These are phyloP conservation scores for Tolypocladium tundrense DNA, from an alignment of 2,329 filamentous ascomycete species.

Conservation along the genomic window DNA sequence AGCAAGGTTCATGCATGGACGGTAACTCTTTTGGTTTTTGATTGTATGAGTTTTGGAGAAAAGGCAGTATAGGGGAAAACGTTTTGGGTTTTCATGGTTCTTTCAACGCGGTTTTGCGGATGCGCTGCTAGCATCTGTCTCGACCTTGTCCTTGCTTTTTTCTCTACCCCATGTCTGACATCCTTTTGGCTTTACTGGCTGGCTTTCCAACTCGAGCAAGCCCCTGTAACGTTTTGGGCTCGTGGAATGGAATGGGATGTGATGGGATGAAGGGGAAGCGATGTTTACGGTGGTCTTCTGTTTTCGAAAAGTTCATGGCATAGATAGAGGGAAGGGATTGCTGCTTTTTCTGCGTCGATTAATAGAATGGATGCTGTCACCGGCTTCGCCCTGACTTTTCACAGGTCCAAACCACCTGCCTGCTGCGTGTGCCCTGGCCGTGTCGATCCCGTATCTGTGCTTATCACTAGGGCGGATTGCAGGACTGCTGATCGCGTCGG, in stretches of 20 bases:
- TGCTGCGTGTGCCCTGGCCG: not conserved
- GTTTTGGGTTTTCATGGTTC: not conserved
- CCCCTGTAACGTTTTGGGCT: not conserved
- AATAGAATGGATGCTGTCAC: slow-evolving; percentile 8
- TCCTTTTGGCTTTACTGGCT: not conserved
- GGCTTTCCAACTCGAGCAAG: not conserved
- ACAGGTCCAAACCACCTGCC: not conserved
- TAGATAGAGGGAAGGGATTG: slow-evolving; percentile 2
- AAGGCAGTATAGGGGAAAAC: slow-evolving; percentile 1
- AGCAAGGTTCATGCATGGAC: not conserved
- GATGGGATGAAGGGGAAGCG: not conserved
- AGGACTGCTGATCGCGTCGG: not conserved
- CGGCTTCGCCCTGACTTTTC: slow-evolving; percentile 1
- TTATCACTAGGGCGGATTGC: not conserved
- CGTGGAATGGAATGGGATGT: not conserved
- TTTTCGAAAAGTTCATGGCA: slow-evolving; percentile 7
- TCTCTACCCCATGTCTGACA: not conserved
- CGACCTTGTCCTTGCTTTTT: not conserved
- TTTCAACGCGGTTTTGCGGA: not conserved
- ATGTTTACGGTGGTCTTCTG: not conserved
- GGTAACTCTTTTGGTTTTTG: not conserved
- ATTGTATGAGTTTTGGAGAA: slow-evolving; percentile 7
- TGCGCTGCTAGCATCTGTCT: not conserved
- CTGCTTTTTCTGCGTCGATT: slow-evolving; percentile 2
- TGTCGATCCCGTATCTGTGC: not conserved